A percentile compares a stretch with the other conserved stretches of the same genome.
Conservation (phyloP, 257 asterid genomes). For the Scutellaria galericulata region DNA sequence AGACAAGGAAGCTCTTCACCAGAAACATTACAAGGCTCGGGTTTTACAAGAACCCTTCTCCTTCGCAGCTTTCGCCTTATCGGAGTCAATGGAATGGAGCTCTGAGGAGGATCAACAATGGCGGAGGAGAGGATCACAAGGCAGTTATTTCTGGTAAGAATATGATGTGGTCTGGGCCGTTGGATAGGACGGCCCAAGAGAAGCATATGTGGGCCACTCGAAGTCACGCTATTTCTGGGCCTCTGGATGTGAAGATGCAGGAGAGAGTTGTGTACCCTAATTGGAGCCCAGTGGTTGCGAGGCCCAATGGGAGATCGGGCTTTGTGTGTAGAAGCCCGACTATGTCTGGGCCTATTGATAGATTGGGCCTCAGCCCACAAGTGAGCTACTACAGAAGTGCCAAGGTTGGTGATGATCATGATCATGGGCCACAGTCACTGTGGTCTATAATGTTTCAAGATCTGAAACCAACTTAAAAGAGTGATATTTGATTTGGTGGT, state of each 20-base stretch:
- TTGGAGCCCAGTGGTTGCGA: slow-evolving; percentile 47
- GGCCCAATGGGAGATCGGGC: slow-evolving; percentile 42
- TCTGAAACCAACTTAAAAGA: slow-evolving; percentile 73
- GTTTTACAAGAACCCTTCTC: slow-evolving; percentile 39
- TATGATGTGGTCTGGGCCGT: slow-evolving; percentile 64
- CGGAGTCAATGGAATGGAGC: slow-evolving; percentile 56
- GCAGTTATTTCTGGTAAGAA: slow-evolving; percentile 34
- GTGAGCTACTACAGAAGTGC: slow-evolving; percentile 44
- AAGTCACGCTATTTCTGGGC: slow-evolving; percentile 50
- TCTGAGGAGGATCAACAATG: slow-evolving; percentile 38
- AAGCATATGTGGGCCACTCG: slow-evolving; percentile 37
- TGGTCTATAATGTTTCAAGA: slow-evolving; percentile 94
- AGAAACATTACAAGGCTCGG: slow-evolving; percentile 50
- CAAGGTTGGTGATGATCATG: slow-evolving; percentile 39
- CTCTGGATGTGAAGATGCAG: slow-evolving; percentile 49
- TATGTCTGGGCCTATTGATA: slow-evolving; percentile 59
- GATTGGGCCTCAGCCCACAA: slow-evolving; percentile 63
- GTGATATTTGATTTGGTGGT: neutral
- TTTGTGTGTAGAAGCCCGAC: slow-evolving; percentile 50
- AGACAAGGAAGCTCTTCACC: slow-evolving; percentile 58
- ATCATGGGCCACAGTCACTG: slow-evolving; percentile 55
- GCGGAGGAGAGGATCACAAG: slow-evolving; percentile 34
- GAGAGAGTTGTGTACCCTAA: slow-evolving; percentile 37
- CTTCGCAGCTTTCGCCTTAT: slow-evolving; percentile 39
- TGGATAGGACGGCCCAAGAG: slow-evolving; percentile 47